Base-by-base conservation (phyloP, 305 asterid species). In the Plantago lanceolata region DNA sequence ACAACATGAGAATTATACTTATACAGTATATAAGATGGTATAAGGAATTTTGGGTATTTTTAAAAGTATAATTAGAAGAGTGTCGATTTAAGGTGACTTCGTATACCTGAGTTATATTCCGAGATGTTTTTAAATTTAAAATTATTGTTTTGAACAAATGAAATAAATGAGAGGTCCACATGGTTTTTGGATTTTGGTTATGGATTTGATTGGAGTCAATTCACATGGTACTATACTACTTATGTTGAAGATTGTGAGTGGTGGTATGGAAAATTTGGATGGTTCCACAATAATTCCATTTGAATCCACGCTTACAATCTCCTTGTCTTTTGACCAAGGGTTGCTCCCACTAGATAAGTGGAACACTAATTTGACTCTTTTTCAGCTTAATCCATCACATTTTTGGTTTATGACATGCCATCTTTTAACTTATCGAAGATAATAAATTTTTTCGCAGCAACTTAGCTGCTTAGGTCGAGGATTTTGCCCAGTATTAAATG, bases 141-240 rank as follows among this genome's bases (percentile, higher is more conserved):
- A 55, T 64, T 57, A 33, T 14, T 59, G 4, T 16, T 26, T 28
- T 43, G 28, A 24, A 24, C 28, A 24, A 1, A 24, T 24, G 56
- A 59, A 70, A 8, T 75, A 15, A 37, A 19, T 3, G 63, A 59
- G 54, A 64, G 69, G 72, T 68, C 69, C 65, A 61, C 57, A 44
- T 21, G 20, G 19, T 11, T 6, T 24, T 73, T 76, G 75, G 73
- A 72, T 6, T 59, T 21, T 68, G 68, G 73, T 66, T 51, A 69
- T 58, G 62, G 75, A 7, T 66, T 76, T 72, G 75, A 75, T 66
- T 69, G 68, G 40, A 68, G 72, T 72, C 63, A 13, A 55, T 56
- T 69, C 75, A 49, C 64, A 61, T 62, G 61, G 67, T 31, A 31
- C 37, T 31, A 61, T 62, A 57, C 64, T 31, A 31, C 37, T 31